These are phyloP conservation scores for Yamadazyma laniorum DNA, from an alignment of 805 yeast genomes.

Conservation along the genomic window DNA sequence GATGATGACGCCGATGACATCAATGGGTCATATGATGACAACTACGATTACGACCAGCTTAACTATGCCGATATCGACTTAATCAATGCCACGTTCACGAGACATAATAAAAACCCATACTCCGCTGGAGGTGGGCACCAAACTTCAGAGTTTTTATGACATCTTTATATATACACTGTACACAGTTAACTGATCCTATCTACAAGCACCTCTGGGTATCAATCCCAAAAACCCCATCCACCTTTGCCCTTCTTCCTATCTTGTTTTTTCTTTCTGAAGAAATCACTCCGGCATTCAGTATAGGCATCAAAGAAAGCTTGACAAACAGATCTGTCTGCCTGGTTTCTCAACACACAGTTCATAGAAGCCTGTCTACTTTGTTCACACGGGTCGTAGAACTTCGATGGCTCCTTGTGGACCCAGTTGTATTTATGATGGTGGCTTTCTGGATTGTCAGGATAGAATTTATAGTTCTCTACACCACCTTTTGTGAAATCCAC, in stretches of 20 bases:
- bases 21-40: slow-evolving; percentile 1
- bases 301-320: slow-evolving; percentile 87
- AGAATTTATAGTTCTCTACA: slow-evolving; percentile 54
- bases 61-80: background rate
- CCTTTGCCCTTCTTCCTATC: slow-evolving; percentile 38
- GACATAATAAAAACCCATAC: slow-evolving; percentile 6
- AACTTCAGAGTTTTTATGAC: slow-evolving; percentile 5
- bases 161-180: background rate
- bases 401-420: slow-evolving; percentile 73
- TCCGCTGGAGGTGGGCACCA: slow-evolving; percentile 14
- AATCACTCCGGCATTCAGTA: slow-evolving; percentile 77
- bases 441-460: slow-evolving; percentile 86
- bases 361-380: slow-evolving; percentile 86
- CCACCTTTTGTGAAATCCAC: slow-evolving; percentile 58
- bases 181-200: slow-evolving; percentile 1
- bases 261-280: slow-evolving; percentile 36
- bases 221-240: slow-evolving; percentile 45
- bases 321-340: slow-evolving; percentile 63
- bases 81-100: slow-evolving; percentile 5
- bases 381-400: slow-evolving; percentile 90
- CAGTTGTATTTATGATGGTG: slow-evolving; percentile 67
- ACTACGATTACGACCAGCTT: slow-evolving; percentile 5
- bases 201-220: background rate
- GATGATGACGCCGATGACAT: background rate
- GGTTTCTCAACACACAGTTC: slow-evolving; percentile 75